Base-by-base conservation (phyloP, 441 rosid species). In the Populus hybrid region DNA sequence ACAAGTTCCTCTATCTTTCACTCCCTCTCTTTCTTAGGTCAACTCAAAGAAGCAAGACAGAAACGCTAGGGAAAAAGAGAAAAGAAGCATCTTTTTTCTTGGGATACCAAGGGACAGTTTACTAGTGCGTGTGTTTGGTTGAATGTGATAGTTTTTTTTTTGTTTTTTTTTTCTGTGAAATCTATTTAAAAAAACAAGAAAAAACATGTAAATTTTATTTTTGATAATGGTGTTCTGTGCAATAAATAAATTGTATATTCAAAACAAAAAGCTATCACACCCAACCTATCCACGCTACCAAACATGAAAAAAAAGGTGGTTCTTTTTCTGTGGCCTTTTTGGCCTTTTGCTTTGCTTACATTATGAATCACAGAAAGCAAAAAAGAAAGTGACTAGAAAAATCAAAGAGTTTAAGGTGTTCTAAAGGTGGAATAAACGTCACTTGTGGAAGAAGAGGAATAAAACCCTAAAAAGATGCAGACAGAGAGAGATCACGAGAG, bases 401-500 rank as follows among this genome's bases (percentile, higher is more conserved):
- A 36, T 28, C 11, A 40, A 16, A 11, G 57, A 1, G 59, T 28
- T 24, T 54, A 63, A 81, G 80, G 72, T 23, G 75, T 76, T 36
- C 80, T 65, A 64, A 61, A 67, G 63, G 18, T 54, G 81, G 80
- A 78, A 73, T 82, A 79, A 63, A 11, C 70, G 30, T 78, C 82
- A 73, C 82, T 67, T 50, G 18, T 35, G 63, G 76, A 80, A 80
- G 84, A 38, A 38, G 16, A 46, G 16, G 83, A 86, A 77, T 78
- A 79, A 77, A 76, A 34, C 82, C 84, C 75, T 69, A 61, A 61
- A 67, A 72, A 82, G 82, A 77, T 79, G 50, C 20, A 70, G 83
- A 81, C 70, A 81, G 74, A 74, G 59, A 76, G 76, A 81, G 16
- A 46, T 83, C 84, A 77, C 81, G 84, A 86, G 82, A 69, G 73